Evolutionary conservation across 371 early-diverging fungal genomes (phyloP).

Genomic region (Mortierella sp.): DNA sequence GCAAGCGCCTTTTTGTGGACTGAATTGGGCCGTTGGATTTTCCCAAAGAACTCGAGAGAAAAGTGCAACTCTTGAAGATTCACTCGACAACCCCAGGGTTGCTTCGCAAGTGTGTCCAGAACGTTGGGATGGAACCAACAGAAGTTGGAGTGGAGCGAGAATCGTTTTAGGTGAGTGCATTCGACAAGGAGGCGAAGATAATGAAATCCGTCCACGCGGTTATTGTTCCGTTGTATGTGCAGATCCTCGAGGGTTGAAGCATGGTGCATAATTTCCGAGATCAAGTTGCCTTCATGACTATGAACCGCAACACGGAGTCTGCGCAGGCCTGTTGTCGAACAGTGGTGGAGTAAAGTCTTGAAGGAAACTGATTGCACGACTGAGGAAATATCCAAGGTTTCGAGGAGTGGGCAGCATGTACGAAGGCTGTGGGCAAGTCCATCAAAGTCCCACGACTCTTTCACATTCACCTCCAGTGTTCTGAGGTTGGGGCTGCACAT

Average conservation of each 20-base stretch:
- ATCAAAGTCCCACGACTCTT: background rate
- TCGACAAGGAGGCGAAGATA: background rate
- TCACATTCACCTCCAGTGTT: background rate
- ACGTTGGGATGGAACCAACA: background rate
- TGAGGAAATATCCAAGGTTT: background rate
- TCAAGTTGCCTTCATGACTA: background rate
- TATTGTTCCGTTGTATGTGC: background rate
- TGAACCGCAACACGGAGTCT: background rate
- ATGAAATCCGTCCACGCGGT: background rate
- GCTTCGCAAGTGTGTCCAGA: background rate
- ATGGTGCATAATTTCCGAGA: background rate
- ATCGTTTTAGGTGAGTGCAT: background rate
- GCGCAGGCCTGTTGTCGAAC: background rate
- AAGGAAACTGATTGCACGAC: background rate
- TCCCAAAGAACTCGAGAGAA: no score
- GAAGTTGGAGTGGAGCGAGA: background rate
- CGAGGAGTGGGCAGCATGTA: background rate
- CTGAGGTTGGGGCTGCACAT: background rate
- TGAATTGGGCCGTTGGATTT: no score
- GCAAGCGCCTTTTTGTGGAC: no score
- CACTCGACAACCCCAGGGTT: no score
- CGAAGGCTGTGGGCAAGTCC: background rate
- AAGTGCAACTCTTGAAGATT: no score
- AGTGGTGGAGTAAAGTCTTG: background rate
- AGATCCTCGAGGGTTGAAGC: background rate